phyloP scores from a whole-genome alignment of 495 filamentous ascomycete genomes.

The Lineolata rhizophorae region DNA sequence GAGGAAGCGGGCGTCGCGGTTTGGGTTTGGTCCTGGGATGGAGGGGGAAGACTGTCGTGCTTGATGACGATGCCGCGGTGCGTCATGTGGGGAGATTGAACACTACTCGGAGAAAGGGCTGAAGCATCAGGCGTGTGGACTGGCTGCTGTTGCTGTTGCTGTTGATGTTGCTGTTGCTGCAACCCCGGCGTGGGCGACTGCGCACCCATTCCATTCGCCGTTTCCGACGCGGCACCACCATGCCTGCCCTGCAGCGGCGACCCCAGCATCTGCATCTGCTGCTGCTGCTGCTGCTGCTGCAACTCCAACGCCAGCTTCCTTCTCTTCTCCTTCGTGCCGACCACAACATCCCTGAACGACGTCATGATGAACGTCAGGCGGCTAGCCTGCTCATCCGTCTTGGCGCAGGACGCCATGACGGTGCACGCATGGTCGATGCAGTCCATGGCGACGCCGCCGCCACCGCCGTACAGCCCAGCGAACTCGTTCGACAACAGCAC shows the following conservation, averaged over 20 bases:
- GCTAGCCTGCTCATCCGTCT: constrained; percentile 39
- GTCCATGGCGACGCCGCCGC: constrained; percentile 26
- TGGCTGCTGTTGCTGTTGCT: constrained; percentile 1
- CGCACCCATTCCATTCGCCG: not conserved
- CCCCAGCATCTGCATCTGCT: constrained; percentile 19
- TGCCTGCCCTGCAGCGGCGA: constrained; percentile 12
- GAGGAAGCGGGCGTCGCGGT: not conserved
- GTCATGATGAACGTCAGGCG: constrained; percentile 42
- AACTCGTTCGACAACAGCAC: constrained; percentile 51
- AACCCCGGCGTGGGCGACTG: not conserved
- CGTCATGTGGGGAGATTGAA: too few species aligned
- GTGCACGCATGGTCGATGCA: constrained; percentile 35
- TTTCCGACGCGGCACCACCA: not conserved
- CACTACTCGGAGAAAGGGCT: not conserved
- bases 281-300: constrained; percentile 16
- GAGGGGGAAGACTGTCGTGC: constrained; percentile 2
- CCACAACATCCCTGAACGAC: constrained; percentile 34
- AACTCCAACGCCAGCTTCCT: not conserved
- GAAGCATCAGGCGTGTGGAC: not conserved
- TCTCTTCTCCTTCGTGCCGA: constrained; percentile 15
- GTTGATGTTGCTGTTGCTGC: not conserved
- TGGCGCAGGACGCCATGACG: constrained; percentile 37
- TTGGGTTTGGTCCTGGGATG: constrained; percentile 4
- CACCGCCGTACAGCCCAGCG: constrained; percentile 34
- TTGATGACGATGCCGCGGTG: too few species aligned